A percentile compares a stretch with the other conserved stretches of the same genome.
Conservation (phyloP, 306 rosid genomes). For the Macrotyloma uniflorum region DNA sequence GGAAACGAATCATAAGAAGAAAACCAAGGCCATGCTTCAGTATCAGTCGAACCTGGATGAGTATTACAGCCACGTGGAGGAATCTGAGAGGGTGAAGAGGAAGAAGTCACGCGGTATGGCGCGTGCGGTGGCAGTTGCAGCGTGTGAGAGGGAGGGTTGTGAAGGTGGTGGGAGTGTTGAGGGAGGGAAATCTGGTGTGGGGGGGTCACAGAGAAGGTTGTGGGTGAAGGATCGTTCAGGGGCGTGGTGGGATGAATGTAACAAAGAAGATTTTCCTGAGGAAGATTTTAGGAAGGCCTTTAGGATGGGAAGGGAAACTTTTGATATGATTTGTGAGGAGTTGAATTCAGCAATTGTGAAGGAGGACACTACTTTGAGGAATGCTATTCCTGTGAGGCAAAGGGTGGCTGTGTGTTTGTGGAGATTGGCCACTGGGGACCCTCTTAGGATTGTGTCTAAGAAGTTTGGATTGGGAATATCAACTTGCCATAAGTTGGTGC, state of each 20-base stretch:
- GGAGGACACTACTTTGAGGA: conserved; percentile 79
- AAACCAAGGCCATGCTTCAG: conserved; percentile 58
- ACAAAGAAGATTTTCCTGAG: conserved; percentile 79
- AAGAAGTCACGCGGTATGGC: conserved; percentile 54
- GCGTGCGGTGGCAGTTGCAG: conserved; percentile 42
- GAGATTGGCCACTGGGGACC: conserved; percentile 96
- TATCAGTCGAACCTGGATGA: conserved; percentile 55
- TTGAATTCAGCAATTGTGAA: conserved; percentile 83
- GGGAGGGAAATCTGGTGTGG: conserved; percentile 40
- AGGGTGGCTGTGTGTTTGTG: conserved; percentile 92
- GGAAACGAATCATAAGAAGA: conserved; percentile 54
- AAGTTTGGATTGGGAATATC: conserved; percentile 90
- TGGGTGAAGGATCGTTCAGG: conserved; percentile 97
- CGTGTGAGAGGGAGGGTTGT: conserved; percentile 38
- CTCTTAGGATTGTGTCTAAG: conserved; percentile 83
- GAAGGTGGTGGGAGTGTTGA: background rate
- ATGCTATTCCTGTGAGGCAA: conserved; percentile 87
- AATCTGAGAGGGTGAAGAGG: conserved; percentile 52
- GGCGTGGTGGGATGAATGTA: conserved; percentile 98
- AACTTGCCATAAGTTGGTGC: conserved; percentile 88
- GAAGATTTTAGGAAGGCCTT: conserved; percentile 81
- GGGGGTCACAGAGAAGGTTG: conserved; percentile 58
- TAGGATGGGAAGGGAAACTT: conserved; percentile 82
- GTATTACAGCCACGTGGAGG: conserved; percentile 53
- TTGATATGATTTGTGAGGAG: conserved; percentile 80